Evolutionary conservation across 2,329 filamentous ascomycete genomes (phyloP).

Genomic region (Penicillium polonicum): DNA sequence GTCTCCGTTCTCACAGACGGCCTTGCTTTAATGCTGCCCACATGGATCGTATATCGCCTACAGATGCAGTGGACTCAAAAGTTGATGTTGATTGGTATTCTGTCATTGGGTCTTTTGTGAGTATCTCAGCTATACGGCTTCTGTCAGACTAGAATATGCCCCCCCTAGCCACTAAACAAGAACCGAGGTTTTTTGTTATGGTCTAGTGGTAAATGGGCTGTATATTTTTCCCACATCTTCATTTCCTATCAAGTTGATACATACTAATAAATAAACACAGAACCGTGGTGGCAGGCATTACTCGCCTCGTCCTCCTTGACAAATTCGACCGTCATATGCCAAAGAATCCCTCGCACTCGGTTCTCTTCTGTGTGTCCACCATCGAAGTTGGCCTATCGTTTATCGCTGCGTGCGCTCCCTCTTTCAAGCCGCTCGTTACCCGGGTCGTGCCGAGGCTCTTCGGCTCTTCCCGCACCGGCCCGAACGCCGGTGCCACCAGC

Average conservation of each 20-base stretch:
- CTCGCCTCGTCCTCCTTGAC: conserved; percentile 10
- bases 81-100: conserved; percentile 10
- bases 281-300: conserved; percentile 7
- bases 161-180: too few relatives aligned
- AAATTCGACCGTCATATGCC: conserved; percentile 7
- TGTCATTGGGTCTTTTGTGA: conserved; percentile 12
- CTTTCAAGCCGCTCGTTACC: conserved; percentile 8
- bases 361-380: conserved; percentile 10
- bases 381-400: conserved; percentile 10
- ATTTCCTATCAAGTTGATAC: not conserved
- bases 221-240: too few relatives aligned
- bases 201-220: too few relatives aligned
- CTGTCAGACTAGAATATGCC: too few relatives aligned
- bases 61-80: conserved; percentile 11
- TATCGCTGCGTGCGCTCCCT: conserved; percentile 10
- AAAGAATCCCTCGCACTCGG: conserved; percentile 2
- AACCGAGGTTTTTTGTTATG: too few relatives aligned
- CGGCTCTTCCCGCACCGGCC: conserved; percentile 1
- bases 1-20: conserved; percentile 9
- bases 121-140: not conserved
- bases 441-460: conserved; percentile 4
- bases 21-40: conserved; percentile 4
- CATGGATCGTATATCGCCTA: conserved; percentile 11
- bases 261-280: not conserved
- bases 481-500: not conserved